Evolutionary conservation across 1,139 yeast species (phyloP).

Genomic region (Yamadazyma oceani): DNA sequence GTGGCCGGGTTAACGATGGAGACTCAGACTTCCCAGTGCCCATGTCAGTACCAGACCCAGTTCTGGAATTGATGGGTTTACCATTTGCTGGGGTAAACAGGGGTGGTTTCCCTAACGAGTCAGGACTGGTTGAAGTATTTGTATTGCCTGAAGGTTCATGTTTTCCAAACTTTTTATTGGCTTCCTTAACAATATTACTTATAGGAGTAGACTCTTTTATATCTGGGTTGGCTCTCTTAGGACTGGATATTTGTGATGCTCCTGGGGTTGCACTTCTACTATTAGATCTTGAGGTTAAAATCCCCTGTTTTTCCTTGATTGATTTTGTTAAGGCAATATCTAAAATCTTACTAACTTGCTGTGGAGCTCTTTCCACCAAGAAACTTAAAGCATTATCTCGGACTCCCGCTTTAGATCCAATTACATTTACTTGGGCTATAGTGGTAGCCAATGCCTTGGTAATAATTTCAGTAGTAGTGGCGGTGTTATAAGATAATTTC

Average conservation of each 20-base stretch:
- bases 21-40: conserved; percentile 1
- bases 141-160: conserved; percentile 3
- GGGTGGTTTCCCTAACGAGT: conserved; percentile 14
- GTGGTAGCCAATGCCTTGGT: conserved; percentile 95
- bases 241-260: conserved; percentile 19
- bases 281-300: conserved; percentile 19
- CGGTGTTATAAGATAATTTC: conserved; percentile 63
- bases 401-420: conserved; percentile 82
- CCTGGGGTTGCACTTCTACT: conserved; percentile 32
- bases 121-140: conserved; percentile 1
- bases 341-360: conserved; percentile 77
- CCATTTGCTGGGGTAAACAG: conserved; percentile 3
- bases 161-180: conserved; percentile 7
- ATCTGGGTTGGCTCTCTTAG: conserved; percentile 7
- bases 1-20: conserved; percentile 6
- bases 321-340: conserved; percentile 84
- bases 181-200: conserved; percentile 12
- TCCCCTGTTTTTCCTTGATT: conserved; percentile 54
- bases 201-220: conserved; percentile 7
- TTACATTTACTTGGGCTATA: conserved; percentile 83
- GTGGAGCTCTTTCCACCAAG: conserved; percentile 84
- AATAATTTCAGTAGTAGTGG: conserved; percentile 72
- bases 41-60: too few species aligned
- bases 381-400: conserved; percentile 78
- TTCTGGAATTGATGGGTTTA: too few species aligned